Evolutionary conservation across 179 eudicot genomes (phyloP), one percentile per base, ranked within the genome.

Genomic region (Sideroxylon spinosum): DNA sequence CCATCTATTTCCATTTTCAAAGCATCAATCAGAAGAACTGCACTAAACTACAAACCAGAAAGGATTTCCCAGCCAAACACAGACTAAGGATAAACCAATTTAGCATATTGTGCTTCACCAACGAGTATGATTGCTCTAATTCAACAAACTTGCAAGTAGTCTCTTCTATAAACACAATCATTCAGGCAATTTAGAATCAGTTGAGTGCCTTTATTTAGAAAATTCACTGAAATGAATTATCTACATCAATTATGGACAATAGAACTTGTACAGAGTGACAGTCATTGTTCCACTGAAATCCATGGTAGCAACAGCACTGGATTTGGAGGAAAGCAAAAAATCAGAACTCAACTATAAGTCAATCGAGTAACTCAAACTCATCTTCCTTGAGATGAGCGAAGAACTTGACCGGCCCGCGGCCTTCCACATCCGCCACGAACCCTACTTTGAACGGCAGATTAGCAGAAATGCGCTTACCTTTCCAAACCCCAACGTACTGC

Each of bases 311-410:
- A 77, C 55, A 77, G 63, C 11, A 77, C 44, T 32, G 23, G 22
- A 16, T 6, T 57, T 32, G 23, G 22, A 16, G 12, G 9, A 17
- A 25, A 71, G 26, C 44, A 37, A 23, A 37, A 23, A 8, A 6
- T 49, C 62, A 75, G n/a, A 23, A 70, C 68, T 49, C 46, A 57
- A 69, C 71, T 63, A 32, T 14, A 78, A 82, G 50, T 81, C 78
- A 86, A 46, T 82, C 87, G 77, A 88, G 64, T 76, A 76, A 88
- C 81, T 93, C 93, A 69, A 93, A 88, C 86, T 93, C 98, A 20
- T 93, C 97, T 78, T 92, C 98, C 80, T 76, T 90, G 9, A 93
- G 88, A 83, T 93, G 98, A 17, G 89, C 90, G 53, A 83, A 66
- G 82, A 92, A 86, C 80, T 89, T 93, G 28, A 91, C 92, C 11